phyloP scores from a whole-genome alignment of 495 filamentous ascomycete genomes.

The Neurospora sp. region DNA sequence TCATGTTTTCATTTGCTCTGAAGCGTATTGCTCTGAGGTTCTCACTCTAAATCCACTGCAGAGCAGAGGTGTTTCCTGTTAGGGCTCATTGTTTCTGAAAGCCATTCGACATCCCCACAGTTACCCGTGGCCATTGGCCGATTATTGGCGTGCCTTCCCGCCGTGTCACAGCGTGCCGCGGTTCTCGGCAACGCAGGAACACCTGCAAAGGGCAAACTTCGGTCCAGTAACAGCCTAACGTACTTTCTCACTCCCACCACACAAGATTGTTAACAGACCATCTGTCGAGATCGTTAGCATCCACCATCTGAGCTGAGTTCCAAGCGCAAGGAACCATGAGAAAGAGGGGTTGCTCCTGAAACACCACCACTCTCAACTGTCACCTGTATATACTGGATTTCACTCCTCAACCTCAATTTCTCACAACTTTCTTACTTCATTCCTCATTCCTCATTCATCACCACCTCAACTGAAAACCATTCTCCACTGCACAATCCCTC shows the following conservation, averaged over 20 bases:
- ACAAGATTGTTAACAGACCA: not conserved
- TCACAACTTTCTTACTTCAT: not conserved
- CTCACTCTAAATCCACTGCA: not conserved
- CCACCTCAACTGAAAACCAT: not conserved
- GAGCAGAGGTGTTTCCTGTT: not conserved
- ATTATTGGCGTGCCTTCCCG: not conserved
- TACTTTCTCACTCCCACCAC: not conserved
- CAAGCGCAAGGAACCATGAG: not conserved
- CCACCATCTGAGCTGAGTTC: not conserved
- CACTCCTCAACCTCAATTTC: not conserved
- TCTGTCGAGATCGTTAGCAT: not conserved
- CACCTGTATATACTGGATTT: not conserved
- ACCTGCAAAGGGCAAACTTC: not conserved
- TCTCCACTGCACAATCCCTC: not conserved
- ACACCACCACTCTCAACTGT: not conserved
- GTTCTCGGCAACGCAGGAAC: not conserved
- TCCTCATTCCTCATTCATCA: not conserved
- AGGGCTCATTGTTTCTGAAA: not conserved
- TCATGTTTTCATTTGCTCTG: not conserved
- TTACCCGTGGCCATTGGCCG: not conserved
- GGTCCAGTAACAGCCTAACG: not conserved
- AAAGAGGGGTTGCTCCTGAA: not conserved
- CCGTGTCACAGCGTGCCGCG: not conserved
- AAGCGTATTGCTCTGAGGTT: rapidly evolving
- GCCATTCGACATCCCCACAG: not conserved